phyloP scores from a whole-genome alignment of 2,329 filamentous ascomycete genomes.

The Clarireedia homoeocarpa region DNA sequence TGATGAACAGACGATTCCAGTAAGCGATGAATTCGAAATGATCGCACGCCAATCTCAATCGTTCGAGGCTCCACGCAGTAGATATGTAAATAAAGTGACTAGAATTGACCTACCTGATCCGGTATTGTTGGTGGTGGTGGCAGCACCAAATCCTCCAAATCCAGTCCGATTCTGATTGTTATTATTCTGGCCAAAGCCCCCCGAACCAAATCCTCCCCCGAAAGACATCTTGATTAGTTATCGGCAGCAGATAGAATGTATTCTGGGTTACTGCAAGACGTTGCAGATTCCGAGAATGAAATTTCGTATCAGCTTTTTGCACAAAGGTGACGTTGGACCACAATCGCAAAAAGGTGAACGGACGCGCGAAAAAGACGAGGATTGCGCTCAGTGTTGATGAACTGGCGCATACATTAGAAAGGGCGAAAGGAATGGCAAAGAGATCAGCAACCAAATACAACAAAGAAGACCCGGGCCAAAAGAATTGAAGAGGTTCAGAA shows the following conservation, averaged over 20 bases:
- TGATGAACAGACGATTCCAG: conserved; percentile 24
- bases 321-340: conserved; percentile 16
- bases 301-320: conserved; percentile 11
- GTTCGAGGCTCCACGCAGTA: background rate
- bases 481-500: conserved; percentile 13
- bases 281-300: conserved; percentile 9
- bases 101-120: conserved; percentile 30
- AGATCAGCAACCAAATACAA: conserved; percentile 12
- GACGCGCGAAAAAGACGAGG: conserved; percentile 19
- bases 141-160: conserved; percentile 48
- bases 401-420: conserved; percentile 24
- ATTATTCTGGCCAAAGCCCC: conserved; percentile 54
- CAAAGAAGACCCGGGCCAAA: conserved; percentile 5
- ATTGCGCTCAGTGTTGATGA: conserved; percentile 23
- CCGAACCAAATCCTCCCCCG: conserved; percentile 32
- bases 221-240: conserved; percentile 25
- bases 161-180: conserved; percentile 36
- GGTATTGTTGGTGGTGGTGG: conserved; percentile 22
- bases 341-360: conserved; percentile 21
- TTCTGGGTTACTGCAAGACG: conserved; percentile 3
- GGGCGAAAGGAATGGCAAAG: conserved; percentile 17
- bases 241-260: conserved; percentile 5
- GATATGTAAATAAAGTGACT: conserved; percentile 6
- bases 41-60: background rate
- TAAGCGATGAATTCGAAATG: conserved; percentile 28